A percentile compares a stretch with the other conserved stretches of the same genome.
phyloP scores from a whole-genome alignment of 495 filamentous ascomycete genomes.

The Tetracladium setigerum region DNA sequence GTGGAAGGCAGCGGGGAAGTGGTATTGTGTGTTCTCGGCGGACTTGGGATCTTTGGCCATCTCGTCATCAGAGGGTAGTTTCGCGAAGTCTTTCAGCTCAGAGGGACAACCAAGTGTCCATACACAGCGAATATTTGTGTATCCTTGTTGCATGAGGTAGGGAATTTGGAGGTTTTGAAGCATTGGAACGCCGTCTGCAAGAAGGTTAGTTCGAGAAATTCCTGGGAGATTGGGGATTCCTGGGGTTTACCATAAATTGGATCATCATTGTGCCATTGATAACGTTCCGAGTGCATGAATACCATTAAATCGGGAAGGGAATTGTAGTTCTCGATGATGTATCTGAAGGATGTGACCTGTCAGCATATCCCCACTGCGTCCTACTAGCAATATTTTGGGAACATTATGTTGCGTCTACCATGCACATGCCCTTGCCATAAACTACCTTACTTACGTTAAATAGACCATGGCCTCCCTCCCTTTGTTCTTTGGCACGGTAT shows the following conservation, averaged over 20 bases:
- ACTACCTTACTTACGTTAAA: slow-evolving; percentile 34
- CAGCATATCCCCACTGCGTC: too few relatives aligned
- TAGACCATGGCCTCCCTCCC: slow-evolving; percentile 59
- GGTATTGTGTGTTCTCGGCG: slow-evolving; percentile 28
- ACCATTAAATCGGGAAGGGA: slow-evolving; percentile 48
- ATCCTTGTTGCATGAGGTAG: slow-evolving; percentile 48
- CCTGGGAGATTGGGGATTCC: slow-evolving; percentile 28
- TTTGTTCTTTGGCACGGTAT: slow-evolving; percentile 46
- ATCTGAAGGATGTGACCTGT: slow-evolving; percentile 28
- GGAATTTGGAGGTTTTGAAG: slow-evolving; percentile 46
- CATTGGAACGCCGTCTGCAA: slow-evolving; percentile 34
- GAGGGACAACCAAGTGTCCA: slow-evolving; percentile 54
- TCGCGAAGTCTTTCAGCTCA: slow-evolving; percentile 39
- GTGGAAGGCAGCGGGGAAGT: slow-evolving; percentile 45
- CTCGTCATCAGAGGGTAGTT: slow-evolving; percentile 21
- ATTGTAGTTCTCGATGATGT: slow-evolving; percentile 59
- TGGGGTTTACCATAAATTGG: slow-evolving; percentile 37
- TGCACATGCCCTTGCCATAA: slow-evolving; percentile 26
- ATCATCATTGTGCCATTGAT: slow-evolving; percentile 60
- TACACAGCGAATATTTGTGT: slow-evolving; percentile 59
- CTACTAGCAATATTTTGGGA: slow-evolving; percentile 26
- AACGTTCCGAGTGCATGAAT: slow-evolving; percentile 54
- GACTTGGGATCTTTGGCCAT: slow-evolving; percentile 6
- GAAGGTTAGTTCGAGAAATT: slow-evolving; percentile 39
- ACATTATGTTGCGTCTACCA: slow-evolving; percentile 16